Conservation (phyloP, 495 filamentous ascomycete species). For the Talaromyces adpressus region DNA sequence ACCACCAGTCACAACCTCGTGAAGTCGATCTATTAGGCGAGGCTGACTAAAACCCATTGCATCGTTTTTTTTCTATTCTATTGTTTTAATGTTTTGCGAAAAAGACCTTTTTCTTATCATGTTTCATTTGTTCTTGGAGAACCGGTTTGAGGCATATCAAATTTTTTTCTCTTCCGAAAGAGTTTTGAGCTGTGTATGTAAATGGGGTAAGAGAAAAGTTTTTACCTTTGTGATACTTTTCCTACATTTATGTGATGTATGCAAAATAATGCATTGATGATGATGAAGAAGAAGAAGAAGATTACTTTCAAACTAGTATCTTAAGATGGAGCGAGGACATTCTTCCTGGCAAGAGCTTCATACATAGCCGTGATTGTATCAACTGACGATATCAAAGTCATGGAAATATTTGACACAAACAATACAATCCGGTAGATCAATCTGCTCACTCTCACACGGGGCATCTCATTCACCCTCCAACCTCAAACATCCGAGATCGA, state of each 20-base stretch:
- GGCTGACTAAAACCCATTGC: constrained; percentile 6
- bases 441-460: neutral
- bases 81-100: neutral
- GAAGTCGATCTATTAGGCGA: constrained; percentile 24
- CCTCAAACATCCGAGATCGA: neutral
- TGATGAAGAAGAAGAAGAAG: neutral
- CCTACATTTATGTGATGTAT: neutral
- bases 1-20: constrained; percentile 20
- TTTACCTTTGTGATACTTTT: neutral
- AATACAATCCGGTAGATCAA: neutral
- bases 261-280: neutral
- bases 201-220: neutral
- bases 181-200: neutral
- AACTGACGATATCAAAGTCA: neutral
- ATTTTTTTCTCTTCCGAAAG: neutral
- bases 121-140: constrained; percentile 5
- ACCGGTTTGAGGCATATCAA: neutral
- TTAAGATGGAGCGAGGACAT: no score
- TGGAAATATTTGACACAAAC: no score
- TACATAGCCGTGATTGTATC: neutral
- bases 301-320: neutral
- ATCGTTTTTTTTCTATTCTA: neutral
- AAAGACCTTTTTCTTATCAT: neutral
- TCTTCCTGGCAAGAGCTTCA: no score
- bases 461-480: neutral